Evolutionary conservation across 148 eudicot species (phyloP).

Genomic region (Persicaria maculosa): DNA sequence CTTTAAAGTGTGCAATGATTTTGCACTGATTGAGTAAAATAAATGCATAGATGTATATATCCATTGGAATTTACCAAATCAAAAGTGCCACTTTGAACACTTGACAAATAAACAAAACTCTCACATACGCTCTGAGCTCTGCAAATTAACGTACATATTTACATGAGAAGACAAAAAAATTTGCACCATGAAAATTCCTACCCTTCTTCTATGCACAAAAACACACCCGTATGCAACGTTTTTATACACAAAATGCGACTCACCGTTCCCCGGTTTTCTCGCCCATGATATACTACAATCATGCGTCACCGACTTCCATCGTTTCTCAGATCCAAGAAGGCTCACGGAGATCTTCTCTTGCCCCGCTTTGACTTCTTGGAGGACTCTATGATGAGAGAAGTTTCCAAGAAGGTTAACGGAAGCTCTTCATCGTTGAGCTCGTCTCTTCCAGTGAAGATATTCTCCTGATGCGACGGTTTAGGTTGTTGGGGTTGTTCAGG

Average conservation of each 20-base stretch:
- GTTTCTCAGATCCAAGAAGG: background rate
- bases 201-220: background rate
- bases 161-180: background rate
- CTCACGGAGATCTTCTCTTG: background rate
- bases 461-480: background rate
- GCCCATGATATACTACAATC: background rate
- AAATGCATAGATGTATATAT: too few relatives aligned
- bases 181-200: background rate
- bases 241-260: background rate
- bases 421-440: background rate
- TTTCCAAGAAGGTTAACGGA: slow-evolving; percentile 8
- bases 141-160: too few relatives aligned
- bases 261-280: background rate
- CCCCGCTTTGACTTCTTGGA: background rate
- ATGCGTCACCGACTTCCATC: background rate
- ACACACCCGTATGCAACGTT: background rate
- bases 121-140: too few relatives aligned
- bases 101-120: too few relatives aligned
- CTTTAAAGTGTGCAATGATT: too few relatives aligned
- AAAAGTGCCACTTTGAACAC: too few relatives aligned
- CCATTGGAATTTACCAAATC: too few relatives aligned
- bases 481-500: slow-evolving; percentile 26
- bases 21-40: too few relatives aligned
- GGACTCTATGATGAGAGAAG: background rate
- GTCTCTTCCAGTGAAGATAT: background rate